phyloP scores from a whole-genome alignment of 495 filamentous ascomycete species.

The Glutinoglossum americanum region DNA sequence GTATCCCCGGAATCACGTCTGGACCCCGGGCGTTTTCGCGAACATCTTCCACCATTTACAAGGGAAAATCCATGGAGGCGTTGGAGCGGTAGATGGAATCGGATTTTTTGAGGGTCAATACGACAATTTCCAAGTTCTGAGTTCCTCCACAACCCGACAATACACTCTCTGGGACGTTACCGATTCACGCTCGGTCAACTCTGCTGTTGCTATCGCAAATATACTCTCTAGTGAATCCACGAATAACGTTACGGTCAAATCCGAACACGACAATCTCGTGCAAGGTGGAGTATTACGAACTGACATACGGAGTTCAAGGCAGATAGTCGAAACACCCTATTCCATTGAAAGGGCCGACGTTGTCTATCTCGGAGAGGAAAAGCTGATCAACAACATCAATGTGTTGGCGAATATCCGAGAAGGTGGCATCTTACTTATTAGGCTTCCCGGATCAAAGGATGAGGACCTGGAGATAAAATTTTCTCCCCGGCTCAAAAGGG shows the following conservation, averaged over 20 bases:
- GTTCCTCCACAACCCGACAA: conserved; percentile 36
- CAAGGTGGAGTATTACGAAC: conserved; percentile 70
- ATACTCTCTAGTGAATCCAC: conserved; percentile 53
- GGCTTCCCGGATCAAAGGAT: conserved; percentile 53
- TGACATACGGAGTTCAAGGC: conserved; percentile 66
- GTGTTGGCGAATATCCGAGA: conserved; percentile 47
- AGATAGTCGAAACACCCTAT: conserved; percentile 66
- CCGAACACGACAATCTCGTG: conserved; percentile 62
- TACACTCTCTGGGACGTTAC: conserved; percentile 92
- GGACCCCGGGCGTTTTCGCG: conserved; percentile 60
- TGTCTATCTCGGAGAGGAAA: conserved; percentile 53
- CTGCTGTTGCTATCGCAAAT: conserved; percentile 43
- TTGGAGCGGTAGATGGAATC: conserved; percentile 25
- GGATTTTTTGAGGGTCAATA: conserved; percentile 17
- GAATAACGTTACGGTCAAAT: conserved; percentile 54
- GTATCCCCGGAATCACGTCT: conserved; percentile 59
- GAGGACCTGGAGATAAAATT: conserved; percentile 85
- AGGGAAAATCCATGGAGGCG: conserved; percentile 22
- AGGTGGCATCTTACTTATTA: conserved; percentile 52
- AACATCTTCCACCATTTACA: conserved; percentile 40
- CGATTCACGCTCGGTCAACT: conserved; percentile 39
- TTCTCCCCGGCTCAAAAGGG: conserved; percentile 38
- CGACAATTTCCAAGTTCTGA: conserved; percentile 25
- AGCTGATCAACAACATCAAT: conserved; percentile 54
- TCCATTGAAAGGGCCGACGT: conserved; percentile 59